Evolutionary conservation across 2,329 filamentous ascomycete genomes (phyloP).

Genomic region (Exophiala lecanii-corni): DNA sequence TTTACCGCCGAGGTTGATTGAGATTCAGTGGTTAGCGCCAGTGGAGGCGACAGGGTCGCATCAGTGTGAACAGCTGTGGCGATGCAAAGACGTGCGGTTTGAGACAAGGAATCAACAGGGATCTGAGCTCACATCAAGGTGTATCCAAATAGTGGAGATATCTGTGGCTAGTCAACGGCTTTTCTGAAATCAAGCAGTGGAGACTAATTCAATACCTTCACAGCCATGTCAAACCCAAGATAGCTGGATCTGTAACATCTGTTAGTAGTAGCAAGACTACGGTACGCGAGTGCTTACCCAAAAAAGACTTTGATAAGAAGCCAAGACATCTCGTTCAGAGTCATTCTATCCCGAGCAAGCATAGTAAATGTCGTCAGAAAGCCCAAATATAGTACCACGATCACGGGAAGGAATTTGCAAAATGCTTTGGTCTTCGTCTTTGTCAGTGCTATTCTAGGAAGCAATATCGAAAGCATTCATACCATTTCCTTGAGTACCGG

Average conservation of each 20-base stretch:
- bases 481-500: constrained; percentile 91
- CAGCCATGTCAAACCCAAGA: constrained; percentile 52
- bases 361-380: constrained; percentile 76
- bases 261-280: constrained; percentile 23
- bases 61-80: too few species aligned
- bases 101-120: too few species aligned
- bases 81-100: too few species aligned
- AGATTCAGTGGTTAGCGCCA: too few species aligned
- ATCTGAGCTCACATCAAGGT: constrained; percentile 25
- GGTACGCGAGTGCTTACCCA: constrained; percentile 36
- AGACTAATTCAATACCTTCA: constrained; percentile 31
- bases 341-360: constrained; percentile 54
- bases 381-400: constrained; percentile 76
- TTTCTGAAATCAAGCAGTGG: too few species aligned
- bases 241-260: constrained; percentile 43
- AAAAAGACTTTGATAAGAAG: constrained; percentile 60
- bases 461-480: constrained; percentile 13
- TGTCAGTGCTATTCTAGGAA: constrained; percentile 7
- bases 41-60: too few species aligned
- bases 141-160: constrained; percentile 26
- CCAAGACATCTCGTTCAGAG: constrained; percentile 54
- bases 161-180: constrained; percentile 18
- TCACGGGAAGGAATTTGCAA: constrained; percentile 72
- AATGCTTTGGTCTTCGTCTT: constrained; percentile 70
- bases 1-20: too few species aligned